Evolutionary conservation across 305 asterid species (phyloP).

Genomic region (Rubia occidens): DNA sequence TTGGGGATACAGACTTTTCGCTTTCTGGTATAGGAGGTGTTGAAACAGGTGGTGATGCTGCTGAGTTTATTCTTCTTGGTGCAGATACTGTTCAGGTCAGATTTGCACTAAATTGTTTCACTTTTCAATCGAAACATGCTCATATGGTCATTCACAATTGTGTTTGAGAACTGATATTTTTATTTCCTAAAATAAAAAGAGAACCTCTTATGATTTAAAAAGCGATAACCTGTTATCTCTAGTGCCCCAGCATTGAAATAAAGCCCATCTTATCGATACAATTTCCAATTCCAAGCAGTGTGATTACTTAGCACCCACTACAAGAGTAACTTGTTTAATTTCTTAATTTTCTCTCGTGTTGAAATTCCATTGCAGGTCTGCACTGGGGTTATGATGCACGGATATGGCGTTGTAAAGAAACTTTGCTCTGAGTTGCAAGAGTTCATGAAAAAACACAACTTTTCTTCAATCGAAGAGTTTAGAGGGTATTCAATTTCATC

Average conservation of each 20-base stretch:
- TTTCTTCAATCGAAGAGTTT: conserved; percentile 71
- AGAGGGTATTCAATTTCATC: conserved; percentile 42
- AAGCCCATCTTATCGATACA: too few species aligned
- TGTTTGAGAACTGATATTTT: background rate
- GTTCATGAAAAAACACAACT: conserved; percentile 72
- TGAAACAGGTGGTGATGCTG: conserved; percentile 88
- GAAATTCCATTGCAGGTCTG: conserved; percentile 43
- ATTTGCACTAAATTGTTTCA: background rate
- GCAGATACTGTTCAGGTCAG: conserved; percentile 96
- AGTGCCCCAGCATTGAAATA: background rate
- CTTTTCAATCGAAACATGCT: background rate
- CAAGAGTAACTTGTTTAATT: background rate
- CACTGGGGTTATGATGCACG: conserved; percentile 97
- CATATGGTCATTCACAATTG: background rate
- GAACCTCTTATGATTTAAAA: background rate
- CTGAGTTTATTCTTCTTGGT: conserved; percentile 94
- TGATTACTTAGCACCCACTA: too few species aligned
- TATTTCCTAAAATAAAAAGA: background rate
- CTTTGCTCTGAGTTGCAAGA: conserved; percentile 82
- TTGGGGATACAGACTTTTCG: conserved; percentile 43
- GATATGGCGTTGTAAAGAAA: conserved; percentile 68
- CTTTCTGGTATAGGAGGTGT: conserved; percentile 96
- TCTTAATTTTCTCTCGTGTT: background rate
- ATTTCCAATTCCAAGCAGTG: too few species aligned
- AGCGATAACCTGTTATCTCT: background rate